Conservation (phyloP, 306 rosid species). For the Cucumis melo region DNA sequence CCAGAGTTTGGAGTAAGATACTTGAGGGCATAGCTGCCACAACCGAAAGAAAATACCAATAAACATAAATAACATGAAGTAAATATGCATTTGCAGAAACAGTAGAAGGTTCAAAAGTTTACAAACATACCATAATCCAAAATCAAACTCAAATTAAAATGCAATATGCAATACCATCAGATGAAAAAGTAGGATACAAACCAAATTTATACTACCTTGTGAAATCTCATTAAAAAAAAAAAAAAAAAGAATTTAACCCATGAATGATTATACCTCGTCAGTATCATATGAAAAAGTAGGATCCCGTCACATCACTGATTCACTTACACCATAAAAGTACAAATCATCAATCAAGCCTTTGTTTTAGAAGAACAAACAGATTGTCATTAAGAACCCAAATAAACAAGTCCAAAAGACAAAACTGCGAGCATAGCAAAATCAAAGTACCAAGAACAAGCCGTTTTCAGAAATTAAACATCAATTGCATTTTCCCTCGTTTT, state of each 20-base stretch:
- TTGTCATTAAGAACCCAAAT: background rate
- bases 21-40: conserved; percentile 30
- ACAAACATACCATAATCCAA: background rate
- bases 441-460: background rate
- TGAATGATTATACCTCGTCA: background rate
- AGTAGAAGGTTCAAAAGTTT: background rate
- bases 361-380: background rate
- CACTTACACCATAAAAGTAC: background rate
- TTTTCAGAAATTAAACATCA: background rate
- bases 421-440: background rate
- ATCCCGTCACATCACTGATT: background rate
- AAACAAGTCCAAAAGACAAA: background rate
- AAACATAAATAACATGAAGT: background rate
- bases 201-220: background rate
- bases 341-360: background rate
- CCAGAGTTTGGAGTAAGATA: conserved; percentile 28
- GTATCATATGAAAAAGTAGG: background rate
- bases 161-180: background rate
- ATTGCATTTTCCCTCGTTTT: too few relatives aligned
- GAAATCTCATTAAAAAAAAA: background rate
- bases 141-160: background rate
- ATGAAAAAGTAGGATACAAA: background rate
- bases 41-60: background rate
- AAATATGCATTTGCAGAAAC: background rate
- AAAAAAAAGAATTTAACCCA: background rate